Conservation (phyloP, 2,329 filamentous ascomycete species). For the Pyrenochaeta sp. region DNA sequence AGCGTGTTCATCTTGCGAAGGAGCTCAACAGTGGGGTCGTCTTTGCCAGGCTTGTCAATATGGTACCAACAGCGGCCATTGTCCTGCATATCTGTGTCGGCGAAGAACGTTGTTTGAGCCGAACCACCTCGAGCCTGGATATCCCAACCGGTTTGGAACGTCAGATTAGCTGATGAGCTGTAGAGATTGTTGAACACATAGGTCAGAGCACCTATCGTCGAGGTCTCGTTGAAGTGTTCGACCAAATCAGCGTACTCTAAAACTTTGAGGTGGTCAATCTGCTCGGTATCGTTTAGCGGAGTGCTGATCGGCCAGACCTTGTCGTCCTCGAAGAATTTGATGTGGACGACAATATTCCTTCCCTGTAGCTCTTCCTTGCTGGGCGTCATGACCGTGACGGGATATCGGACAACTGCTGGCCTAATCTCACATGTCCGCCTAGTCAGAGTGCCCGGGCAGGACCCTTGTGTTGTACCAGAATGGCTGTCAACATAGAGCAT, state of each 20-base stretch:
- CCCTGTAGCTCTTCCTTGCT: conserved; percentile 29
- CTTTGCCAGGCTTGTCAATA: conserved; percentile 20
- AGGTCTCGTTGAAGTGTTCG: conserved; percentile 18
- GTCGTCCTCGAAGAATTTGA: conserved; percentile 31
- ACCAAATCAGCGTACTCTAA: conserved; percentile 20
- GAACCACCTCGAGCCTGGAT: conserved; percentile 21
- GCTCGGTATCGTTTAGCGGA: conserved; percentile 8
- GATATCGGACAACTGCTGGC: conserved; percentile 30
- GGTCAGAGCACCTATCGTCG: conserved; percentile 27
- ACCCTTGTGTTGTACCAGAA: conserved; percentile 6
- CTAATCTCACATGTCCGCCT: conserved; percentile 24
- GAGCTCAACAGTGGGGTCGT: conserved; percentile 29
- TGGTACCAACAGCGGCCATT: conserved; percentile 25
- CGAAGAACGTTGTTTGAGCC: conserved; percentile 27
- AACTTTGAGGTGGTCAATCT: conserved; percentile 26
- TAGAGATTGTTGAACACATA: conserved; percentile 35
- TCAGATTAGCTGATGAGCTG: conserved; percentile 21
- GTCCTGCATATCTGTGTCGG: conserved; percentile 15
- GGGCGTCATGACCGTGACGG: conserved; percentile 32
- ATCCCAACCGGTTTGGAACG: conserved; percentile 23
- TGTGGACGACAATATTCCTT: conserved; percentile 29
- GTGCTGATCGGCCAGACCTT: conserved; percentile 6
- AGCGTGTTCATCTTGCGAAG: conserved; percentile 35
- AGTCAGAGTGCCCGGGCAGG: conserved; percentile 26
- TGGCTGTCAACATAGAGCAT: conserved; percentile 32